Base-by-base conservation (phyloP, 768 basidiomycete genomes). In the Mycena leptocephala region DNA sequence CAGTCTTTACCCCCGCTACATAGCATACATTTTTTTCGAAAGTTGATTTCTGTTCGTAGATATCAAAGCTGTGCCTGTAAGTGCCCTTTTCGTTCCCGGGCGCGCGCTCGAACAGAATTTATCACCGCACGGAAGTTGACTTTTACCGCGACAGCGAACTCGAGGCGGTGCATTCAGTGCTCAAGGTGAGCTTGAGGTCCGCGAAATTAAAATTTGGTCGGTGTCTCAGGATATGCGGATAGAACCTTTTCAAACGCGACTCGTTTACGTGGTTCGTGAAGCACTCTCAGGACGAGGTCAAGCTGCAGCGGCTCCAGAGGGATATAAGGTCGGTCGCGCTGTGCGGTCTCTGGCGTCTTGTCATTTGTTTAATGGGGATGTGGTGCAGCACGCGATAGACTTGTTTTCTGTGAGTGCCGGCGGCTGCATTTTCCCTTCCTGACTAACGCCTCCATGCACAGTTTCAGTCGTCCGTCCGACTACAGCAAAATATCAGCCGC, bases 41-140 rank as follows among this genome's bases (percentile, higher is more conserved):
- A 43, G 10, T 56, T 35, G 20, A 11, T 59, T 35, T 65, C 43
- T 20, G 43, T 14, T 48, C 28, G 3, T 24, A 65, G 41, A 79
- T 79, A n/a, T 63, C 73, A 30, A 70, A 66, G 67, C 70, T 79
- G 74, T 79, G 78, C 74, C 59, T 72, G 78, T 79, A 56, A 74
- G 78, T 71, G 43, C 41, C 13, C 33, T n/a, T 51, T 51, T 39
- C 51, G 13, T 46, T 13, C 59, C 61, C 51, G 24, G 5, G 20
- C 59, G 24, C 46, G 58, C 59, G 55, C 55, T 30, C n/a, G 53
- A 7, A 14, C 46, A 14, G 7, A 28, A n/a, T n/a, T n/a, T 53
- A 13, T n/a, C 28, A 33, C 33, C 24, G 56, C 53, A 24, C 69
- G 73, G 73, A 74, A n/a, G 28, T 78, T 72, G 66, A 75, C 56